phyloP scores from a whole-genome alignment of 225 moss, liverwort and hornwort species.

The Thuidium tamariscinum region DNA sequence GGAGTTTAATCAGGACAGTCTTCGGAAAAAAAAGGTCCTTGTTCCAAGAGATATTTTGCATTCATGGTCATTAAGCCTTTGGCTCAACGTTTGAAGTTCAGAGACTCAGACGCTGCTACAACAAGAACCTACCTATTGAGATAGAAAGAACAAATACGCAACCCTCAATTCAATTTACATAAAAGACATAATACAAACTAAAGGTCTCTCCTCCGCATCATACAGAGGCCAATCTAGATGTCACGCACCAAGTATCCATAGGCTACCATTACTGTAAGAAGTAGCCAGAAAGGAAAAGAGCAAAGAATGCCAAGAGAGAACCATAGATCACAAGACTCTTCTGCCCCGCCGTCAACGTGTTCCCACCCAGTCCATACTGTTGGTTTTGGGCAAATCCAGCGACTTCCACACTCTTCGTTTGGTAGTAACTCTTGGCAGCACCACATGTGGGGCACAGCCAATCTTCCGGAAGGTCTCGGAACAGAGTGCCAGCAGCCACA shows the following conservation, averaged over 20 bases:
- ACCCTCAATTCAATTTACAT: slow-evolving; percentile 26
- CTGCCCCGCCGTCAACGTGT: slow-evolving; percentile 72
- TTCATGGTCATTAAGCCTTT: slow-evolving; percentile 7
- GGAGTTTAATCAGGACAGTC: not conserved
- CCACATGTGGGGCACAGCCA: slow-evolving; percentile 97
- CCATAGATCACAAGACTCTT: slow-evolving; percentile 90
- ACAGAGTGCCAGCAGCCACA: slow-evolving; percentile 51
- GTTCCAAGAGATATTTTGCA: not conserved
- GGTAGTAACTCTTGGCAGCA: slow-evolving; percentile 65
- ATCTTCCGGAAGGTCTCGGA: slow-evolving; percentile 56
- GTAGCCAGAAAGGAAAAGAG: slow-evolving; percentile 82
- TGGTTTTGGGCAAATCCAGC: slow-evolving; percentile 98
- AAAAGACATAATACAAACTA: slow-evolving; percentile 12
- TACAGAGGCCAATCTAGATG: slow-evolving; percentile 12
- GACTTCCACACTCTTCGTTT: slow-evolving; percentile 75
- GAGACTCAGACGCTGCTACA: not conserved
- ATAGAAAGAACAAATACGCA: not conserved
- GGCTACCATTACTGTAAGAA: slow-evolving; percentile 48
- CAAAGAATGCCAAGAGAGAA: slow-evolving; percentile 55
- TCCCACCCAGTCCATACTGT: slow-evolving; percentile 73
- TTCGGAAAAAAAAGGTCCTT: not conserved
- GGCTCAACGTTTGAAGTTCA: slow-evolving; percentile 4
- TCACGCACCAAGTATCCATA: not conserved
- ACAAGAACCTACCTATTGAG: not conserved
- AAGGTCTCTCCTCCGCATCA: not conserved